Evolutionary conservation across 257 asterid genomes (phyloP).

Genomic region (Ophiorrhiza pumila): DNA sequence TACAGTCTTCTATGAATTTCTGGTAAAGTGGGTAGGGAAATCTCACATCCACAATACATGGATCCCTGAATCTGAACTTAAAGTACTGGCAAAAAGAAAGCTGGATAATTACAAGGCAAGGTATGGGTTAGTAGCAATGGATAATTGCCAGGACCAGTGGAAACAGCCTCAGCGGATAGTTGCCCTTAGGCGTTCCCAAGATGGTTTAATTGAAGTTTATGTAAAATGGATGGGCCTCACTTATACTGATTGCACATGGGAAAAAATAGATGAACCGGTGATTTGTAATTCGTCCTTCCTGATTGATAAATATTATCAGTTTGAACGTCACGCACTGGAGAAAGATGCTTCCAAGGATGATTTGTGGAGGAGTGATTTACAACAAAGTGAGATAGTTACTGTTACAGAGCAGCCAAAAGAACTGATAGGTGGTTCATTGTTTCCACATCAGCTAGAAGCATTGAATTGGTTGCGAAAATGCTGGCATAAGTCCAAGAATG

Average conservation of each 20-base stretch:
- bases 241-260: constrained; percentile 99
- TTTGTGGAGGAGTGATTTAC: constrained; percentile 33
- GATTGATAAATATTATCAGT: constrained; percentile 65
- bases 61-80: constrained; percentile 83
- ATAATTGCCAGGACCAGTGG: constrained; percentile 87
- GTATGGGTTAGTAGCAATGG: constrained; percentile 71
- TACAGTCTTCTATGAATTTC: constrained; percentile 56
- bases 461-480: constrained; percentile 96
- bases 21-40: constrained; percentile 94
- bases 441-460: constrained; percentile 98
- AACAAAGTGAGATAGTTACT: constrained; percentile 53
- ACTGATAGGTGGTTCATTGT: constrained; percentile 76
- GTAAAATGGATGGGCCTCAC: constrained; percentile 91
- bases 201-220: constrained; percentile 67
- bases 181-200: constrained; percentile 57
- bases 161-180: constrained; percentile 81
- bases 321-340: constrained; percentile 63
- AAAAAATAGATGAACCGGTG: constrained; percentile 69
- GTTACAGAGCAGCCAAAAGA: constrained; percentile 91
- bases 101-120: constrained; percentile 88
- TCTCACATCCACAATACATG: constrained; percentile 89
- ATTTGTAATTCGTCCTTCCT: constrained; percentile 54
- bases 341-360: constrained; percentile 45
- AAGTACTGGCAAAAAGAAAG: constrained; percentile 76
- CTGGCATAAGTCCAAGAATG: constrained; percentile 89